Evolutionary conservation across 1,284 basidiomycete species (phyloP).

Genomic region (Ganoderma meredithae): DNA sequence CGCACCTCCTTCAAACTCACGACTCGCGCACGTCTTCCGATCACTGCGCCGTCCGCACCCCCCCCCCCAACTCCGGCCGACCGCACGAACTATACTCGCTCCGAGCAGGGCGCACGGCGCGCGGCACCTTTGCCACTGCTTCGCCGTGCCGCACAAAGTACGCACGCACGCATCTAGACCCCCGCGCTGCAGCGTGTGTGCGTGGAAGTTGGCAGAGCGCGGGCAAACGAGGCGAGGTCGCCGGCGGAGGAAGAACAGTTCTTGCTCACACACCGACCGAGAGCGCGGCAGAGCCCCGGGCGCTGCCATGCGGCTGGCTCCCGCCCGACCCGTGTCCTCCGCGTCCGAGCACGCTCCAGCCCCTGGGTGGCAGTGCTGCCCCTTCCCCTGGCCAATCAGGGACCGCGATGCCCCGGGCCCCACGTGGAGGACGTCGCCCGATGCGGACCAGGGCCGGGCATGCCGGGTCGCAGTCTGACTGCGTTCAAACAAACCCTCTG

Average conservation of each 20-base stretch:
- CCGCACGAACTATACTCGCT: too few relatives aligned
- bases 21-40: neutral
- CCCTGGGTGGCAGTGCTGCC: slow-evolving; percentile 30
- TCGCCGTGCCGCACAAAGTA: neutral
- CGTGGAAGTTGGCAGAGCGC: too few relatives aligned
- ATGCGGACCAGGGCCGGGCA: slow-evolving; percentile 1
- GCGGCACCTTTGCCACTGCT: neutral
- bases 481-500: too few relatives aligned
- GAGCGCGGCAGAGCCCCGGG: too few relatives aligned
- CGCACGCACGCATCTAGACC: neutral
- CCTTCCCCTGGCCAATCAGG: slow-evolving; percentile 22
- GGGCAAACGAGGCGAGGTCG: neutral
- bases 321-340: neutral
- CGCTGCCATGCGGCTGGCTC: slow-evolving; percentile 2
- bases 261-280: too few relatives aligned
- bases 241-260: neutral
- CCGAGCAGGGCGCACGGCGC: too few relatives aligned
- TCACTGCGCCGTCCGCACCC: neutral
- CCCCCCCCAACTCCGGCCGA: too few relatives aligned
- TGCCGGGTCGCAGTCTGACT: too few relatives aligned
- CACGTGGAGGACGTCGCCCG: slow-evolving; percentile 17
- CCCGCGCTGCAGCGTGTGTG: neutral
- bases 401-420: neutral
- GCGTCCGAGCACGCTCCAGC: slow-evolving; percentile 26
- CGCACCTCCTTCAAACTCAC: neutral